Base-by-base conservation (phyloP, 2,329 filamentous ascomycete species). In the Neonectria magnoliae region DNA sequence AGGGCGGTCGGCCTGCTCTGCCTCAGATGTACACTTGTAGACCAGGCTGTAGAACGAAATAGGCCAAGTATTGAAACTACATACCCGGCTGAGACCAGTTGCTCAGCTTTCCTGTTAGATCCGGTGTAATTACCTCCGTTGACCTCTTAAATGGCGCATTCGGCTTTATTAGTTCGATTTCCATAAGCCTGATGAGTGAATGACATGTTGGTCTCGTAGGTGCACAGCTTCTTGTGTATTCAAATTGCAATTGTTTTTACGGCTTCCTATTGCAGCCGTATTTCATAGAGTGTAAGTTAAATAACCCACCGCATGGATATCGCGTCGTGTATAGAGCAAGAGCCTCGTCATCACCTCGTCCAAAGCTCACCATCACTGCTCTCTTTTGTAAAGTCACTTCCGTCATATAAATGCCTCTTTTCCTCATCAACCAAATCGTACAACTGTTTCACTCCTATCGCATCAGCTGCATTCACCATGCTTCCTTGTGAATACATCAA, bases 401-500 rank as follows among this genome's bases (percentile, higher is more conserved):
- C 22, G 25, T 5, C 3, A 48, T 6, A 27, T 48, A 25, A 9
- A 33, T 14, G 29, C 29, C 13, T 20, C 48, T 33, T 29, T 10
- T n/a, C 1, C 48, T 33, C 27, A 11, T 14, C 27, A 33, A 20
- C 29, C 20, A n/a, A 18, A 31, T 10, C 5, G 20, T 13, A 4
- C n/a, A 33, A 22, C 48, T 5, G 11, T 51, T 20, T 6, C 4
- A 8, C 27, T 20, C 29, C 18, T n/a, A 33, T 11, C n/a, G 11
- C 10, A n/a, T 33, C n/a, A 51, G 29, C 31, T 33, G 14, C 14
- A 27, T 2, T n/a, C 9, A 22, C 13, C 48, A 51, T 51, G 48
- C 29, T 33, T 33, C 57, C 57, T 20, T 54, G 51, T 42, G 41
- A 54, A 27, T 13, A 10, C 14, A 38, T 60, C 11, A 13, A 53